Evolutionary conservation across 352 stramenopile genomes (phyloP), one percentile per base, ranked within the genome.

Genomic region (Peronospora farinosa): DNA sequence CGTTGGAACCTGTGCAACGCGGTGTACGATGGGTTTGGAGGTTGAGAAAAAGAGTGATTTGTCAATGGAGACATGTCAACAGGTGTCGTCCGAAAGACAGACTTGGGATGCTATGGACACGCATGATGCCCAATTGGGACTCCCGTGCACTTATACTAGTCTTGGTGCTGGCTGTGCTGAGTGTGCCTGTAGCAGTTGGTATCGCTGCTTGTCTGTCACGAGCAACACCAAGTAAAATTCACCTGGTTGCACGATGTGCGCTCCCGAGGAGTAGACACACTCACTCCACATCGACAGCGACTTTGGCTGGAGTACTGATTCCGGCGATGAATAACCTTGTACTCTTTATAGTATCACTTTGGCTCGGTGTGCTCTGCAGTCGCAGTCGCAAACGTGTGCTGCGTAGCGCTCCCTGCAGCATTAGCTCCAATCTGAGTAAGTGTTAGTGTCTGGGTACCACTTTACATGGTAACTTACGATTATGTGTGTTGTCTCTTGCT

Each of bases 321-420:
- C 72, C 79, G 0, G 51, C 67, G 11, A 72, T 78, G 51, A 91
- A 88, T 50, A 70, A 86, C 38, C 28, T 71, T n/a, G 78, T 93
- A 42, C 65, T 91, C 36, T 53, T 87, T 1, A 39, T 88, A 16
- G 67, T 91, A 2, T 77, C 78, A 1, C 49, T 86, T 2, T 86
- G 74, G 74, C 69, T 91, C 37, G 79, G 68, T 1, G 54, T 93
- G 28, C 63, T 78, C n/a, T 93, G 82, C 69, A 89, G 78, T 47
- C 69, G 55, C n/a, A 87, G 75, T 38, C 74, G 79, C 11, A 86
- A 84, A 42, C 74, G 81, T 2, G 74, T 92, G 11, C 46, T 91
- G 15, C 64, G 65, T 3, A 88, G 77, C 33, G 69, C 70, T 2
- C 68, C 65, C 2, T 68, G 65, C 15, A 84, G 69, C 42, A 86